Conservation (phyloP, 1,284 basidiomycete genomes). For the Agaricales sp. region DNA sequence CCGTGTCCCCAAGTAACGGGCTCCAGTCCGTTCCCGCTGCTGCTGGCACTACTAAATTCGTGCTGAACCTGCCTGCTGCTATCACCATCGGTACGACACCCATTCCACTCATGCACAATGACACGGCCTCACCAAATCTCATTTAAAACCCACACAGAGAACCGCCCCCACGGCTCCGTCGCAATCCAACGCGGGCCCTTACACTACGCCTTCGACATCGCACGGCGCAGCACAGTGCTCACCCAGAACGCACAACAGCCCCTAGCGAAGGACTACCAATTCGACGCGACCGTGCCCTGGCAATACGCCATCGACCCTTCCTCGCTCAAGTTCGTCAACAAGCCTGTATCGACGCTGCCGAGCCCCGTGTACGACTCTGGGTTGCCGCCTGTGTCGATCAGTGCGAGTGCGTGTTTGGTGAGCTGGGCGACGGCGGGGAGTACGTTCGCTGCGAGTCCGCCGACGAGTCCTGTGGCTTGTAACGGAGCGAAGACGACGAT, state of each 20-base stretch:
- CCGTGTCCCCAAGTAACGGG: constrained; percentile 32
- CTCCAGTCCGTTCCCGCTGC: constrained; percentile 32
- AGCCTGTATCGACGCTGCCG: constrained; percentile 28
- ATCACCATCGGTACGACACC: constrained; percentile 33
- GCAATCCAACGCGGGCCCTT: constrained; percentile 47
- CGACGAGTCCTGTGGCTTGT: constrained; percentile 31
- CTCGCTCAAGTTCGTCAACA: constrained; percentile 35
- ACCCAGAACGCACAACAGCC: constrained; percentile 32
- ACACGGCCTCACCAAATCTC: neutral
- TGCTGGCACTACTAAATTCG: constrained; percentile 35
- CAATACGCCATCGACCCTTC: constrained; percentile 46
- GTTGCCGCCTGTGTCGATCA: constrained; percentile 38
- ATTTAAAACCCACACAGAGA: constrained; percentile 22
- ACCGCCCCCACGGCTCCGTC: constrained; percentile 39
- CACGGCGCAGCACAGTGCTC: constrained; percentile 32
- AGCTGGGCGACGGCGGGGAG: constrained; percentile 37
- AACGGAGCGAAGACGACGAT: constrained; percentile 32
- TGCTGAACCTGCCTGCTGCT: constrained; percentile 34
- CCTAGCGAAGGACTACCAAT: constrained; percentile 41
- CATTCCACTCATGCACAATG: neutral
- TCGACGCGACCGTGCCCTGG: constrained; percentile 38
- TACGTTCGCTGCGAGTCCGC: constrained; percentile 40
- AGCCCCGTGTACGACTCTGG: constrained; percentile 47
- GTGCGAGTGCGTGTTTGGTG: constrained; percentile 38
- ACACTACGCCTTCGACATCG: constrained; percentile 46